Conservation (phyloP, 805 yeast species). For the Zygoascus biomembranicola region DNA sequence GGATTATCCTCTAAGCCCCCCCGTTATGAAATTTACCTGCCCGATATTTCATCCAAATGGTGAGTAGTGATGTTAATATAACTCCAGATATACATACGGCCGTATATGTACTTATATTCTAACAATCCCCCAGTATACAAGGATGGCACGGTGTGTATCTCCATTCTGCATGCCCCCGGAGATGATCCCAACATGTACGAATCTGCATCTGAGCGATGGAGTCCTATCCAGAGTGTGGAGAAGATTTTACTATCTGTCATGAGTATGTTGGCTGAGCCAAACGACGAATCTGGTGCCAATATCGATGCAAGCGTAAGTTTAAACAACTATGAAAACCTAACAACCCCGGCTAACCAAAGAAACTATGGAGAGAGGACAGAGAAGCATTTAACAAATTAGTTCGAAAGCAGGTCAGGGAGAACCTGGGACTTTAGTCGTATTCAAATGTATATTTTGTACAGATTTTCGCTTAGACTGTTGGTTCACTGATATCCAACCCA, state of each 20-base stretch:
- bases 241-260: conserved; percentile 87
- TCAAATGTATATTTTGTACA: neutral
- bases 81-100: neutral
- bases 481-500: too few species aligned
- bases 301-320: conserved; percentile 44
- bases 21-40: conserved; percentile 65
- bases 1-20: conserved; percentile 81
- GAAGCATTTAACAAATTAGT: conserved; percentile 59
- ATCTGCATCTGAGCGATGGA: conserved; percentile 94
- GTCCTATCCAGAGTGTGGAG: conserved; percentile 96
- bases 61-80: conserved; percentile 7
- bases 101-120: too few species aligned
- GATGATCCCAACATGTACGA: conserved; percentile 96
- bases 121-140: conserved; percentile 44
- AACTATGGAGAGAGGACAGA: conserved; percentile 84
- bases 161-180: conserved; percentile 92
- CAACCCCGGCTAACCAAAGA: conserved; percentile 28
- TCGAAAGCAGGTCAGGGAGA: conserved; percentile 54
- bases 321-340: neutral
- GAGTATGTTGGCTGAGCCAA: conserved; percentile 94
- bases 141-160: conserved; percentile 93
- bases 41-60: conserved; percentile 85
- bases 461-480: neutral
- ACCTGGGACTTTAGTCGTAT: conserved; percentile 52
- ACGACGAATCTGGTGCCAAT: conserved; percentile 93